Conservation (phyloP, 495 filamentous ascomycete genomes). For the Penicillium mononematosum region DNA sequence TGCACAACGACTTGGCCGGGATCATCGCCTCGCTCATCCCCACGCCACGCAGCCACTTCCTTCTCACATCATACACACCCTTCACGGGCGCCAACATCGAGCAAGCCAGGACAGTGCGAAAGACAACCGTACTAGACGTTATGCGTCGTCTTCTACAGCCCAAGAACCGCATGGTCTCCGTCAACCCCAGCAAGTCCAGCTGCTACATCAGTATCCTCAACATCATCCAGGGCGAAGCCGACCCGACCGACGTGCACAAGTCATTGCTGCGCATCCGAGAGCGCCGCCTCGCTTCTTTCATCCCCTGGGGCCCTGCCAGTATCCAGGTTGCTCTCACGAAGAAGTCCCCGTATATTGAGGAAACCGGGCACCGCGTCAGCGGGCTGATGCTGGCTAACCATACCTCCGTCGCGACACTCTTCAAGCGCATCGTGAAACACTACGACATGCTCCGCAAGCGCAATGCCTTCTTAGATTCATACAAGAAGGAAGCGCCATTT, state of each 20-base stretch:
- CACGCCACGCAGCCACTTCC: slow-evolving; percentile 93
- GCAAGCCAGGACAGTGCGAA: slow-evolving; percentile 93
- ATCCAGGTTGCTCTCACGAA: slow-evolving; percentile 97
- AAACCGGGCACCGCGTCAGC: slow-evolving; percentile 79
- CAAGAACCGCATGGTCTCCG: slow-evolving; percentile 99
- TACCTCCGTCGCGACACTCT: slow-evolving; percentile 93
- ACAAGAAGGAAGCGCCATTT: slow-evolving; percentile 93
- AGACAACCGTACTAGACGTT: slow-evolving; percentile 95
- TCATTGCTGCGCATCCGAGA: slow-evolving; percentile 94
- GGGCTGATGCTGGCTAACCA: slow-evolving; percentile 98
- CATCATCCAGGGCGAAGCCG: slow-evolving; percentile 97
- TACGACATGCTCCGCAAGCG: slow-evolving; percentile 93
- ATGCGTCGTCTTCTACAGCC: slow-evolving; percentile 95
- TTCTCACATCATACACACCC: slow-evolving; percentile 96
- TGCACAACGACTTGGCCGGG: slow-evolving; percentile 98
- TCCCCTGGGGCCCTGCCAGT: slow-evolving; percentile 97
- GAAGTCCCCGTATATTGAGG: slow-evolving; percentile 87
- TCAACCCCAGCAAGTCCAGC: slow-evolving; percentile 89
- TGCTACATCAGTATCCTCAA: slow-evolving; percentile 99
- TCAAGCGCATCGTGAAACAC: slow-evolving; percentile 86
- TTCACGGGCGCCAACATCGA: slow-evolving; percentile 95
- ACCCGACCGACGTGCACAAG: slow-evolving; percentile 97
- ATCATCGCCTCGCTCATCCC: slow-evolving; percentile 95
- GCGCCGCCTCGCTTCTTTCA: slow-evolving; percentile 90
- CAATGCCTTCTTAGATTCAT: slow-evolving; percentile 92